Base-by-base conservation (phyloP, 345 rosid genomes). In the Brassica juncea region DNA sequence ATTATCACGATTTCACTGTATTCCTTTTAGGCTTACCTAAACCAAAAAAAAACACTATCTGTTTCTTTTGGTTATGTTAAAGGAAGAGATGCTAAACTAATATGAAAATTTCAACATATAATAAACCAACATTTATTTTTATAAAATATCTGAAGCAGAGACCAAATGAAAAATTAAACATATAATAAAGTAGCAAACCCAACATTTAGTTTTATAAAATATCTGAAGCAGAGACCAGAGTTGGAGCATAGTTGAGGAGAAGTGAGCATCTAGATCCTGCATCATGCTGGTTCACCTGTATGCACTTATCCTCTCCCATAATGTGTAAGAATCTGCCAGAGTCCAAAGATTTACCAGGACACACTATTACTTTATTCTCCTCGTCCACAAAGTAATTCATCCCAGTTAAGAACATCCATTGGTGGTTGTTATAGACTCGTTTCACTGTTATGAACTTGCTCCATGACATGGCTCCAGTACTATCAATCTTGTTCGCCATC, bases 401-500 rank as follows among this genome's bases (percentile, higher is more conserved):
- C 31, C 63, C 63, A 58, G 62, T 58, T 16, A 54, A 58, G 5
- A 23, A 23, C 28, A 23, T 27, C 6, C 30, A 58, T 11, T 25
- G 63, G 30, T 4, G 3, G 5, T 4, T 9, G 15, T 25, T 21
- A 59, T 23, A 59, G 32, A 11, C 14, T 25, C 14, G 62, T 21
- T 21, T 9, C 64, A 59, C 64, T 25, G 64, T 59, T 25, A 59
- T n/a, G 15, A 59, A 9, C 31, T 59, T 59, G 1, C 32, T 23
- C 64, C 64, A 59, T 10, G 64, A 59, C 64, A 59, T 59, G 32
- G 31, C 64, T 59, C 64, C 64, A 4, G 32, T 59, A 11, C 64
- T 25, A 4, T 59, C 30, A 23, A 25, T 59, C 64, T 59, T 59
- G 30, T 14, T 25, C 11, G 32, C 31, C 31, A 59, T 25, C 64